Conservation (phyloP, 2,329 filamentous ascomycete genomes). For the Exophiala sp. region DNA sequence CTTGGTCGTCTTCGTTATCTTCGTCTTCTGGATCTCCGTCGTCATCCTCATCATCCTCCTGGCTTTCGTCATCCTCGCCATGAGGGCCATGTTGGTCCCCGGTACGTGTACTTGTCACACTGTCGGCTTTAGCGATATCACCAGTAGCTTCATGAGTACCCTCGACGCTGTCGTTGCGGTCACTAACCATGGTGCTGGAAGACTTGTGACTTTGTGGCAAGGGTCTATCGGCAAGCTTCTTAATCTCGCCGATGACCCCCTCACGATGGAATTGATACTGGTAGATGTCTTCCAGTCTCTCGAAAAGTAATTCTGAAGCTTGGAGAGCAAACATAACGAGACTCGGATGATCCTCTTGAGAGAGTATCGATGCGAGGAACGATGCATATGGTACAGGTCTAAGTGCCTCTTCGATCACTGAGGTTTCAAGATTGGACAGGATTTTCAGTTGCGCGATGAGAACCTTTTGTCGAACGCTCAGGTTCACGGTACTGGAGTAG, state of each 20-base stretch:
- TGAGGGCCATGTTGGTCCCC: constrained; percentile 36
- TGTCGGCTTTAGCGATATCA: not conserved
- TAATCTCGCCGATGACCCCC: constrained; percentile 87
- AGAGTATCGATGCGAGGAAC: constrained; percentile 88
- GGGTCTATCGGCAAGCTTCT: constrained; percentile 59
- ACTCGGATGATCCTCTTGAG: constrained; percentile 85
- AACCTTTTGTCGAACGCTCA: constrained; percentile 90
- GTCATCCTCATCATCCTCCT: constrained; percentile 51
- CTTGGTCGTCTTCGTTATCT: constrained; percentile 39
- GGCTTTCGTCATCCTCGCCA: constrained; percentile 47
- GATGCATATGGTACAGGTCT: constrained; percentile 90
- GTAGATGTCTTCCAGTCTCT: constrained; percentile 79
- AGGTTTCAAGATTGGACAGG: constrained; percentile 85
- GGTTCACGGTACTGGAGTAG: constrained; percentile 94
- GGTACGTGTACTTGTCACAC: constrained; percentile 23
- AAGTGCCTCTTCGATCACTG: constrained; percentile 77
- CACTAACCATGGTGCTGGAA: constrained; percentile 30
- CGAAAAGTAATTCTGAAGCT: constrained; percentile 79
- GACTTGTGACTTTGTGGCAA: constrained; percentile 10
- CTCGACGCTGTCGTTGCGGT: constrained; percentile 26
- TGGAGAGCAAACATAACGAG: constrained; percentile 83
- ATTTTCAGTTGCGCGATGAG: constrained; percentile 95
- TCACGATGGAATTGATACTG: constrained; percentile 96
- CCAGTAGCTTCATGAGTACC: not conserved
- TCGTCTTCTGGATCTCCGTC: constrained; percentile 44